Conservation (phyloP, 768 basidiomycete genomes). For the Pleurotus salmoneostramineus region DNA sequence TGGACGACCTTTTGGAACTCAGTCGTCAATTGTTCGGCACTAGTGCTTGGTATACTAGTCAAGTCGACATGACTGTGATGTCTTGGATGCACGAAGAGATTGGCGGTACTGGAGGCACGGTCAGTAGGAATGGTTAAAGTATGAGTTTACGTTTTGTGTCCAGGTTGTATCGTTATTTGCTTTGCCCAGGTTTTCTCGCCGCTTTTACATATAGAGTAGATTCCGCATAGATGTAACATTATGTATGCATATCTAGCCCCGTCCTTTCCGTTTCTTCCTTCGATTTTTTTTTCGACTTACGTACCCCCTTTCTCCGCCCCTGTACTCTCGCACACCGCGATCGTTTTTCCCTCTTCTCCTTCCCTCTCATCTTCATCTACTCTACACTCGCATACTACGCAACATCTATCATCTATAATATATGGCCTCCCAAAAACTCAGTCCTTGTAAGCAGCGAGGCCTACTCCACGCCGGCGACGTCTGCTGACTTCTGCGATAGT, state of each 20-base stretch:
- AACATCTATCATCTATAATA: background rate
- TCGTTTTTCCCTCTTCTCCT: too few species aligned
- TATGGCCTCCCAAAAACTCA: background rate
- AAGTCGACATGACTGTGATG: constrained; percentile 11
- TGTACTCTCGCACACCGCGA: background rate
- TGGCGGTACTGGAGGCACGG: constrained; percentile 6
- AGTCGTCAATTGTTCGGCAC: constrained; percentile 41
- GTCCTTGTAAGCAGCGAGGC: background rate
- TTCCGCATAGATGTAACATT: too few species aligned
- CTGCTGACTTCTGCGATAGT: background rate
- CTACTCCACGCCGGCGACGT: too few species aligned
- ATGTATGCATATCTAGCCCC: too few species aligned
- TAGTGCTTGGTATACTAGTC: constrained; percentile 32
- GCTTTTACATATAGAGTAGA: background rate
- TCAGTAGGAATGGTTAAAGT: background rate
- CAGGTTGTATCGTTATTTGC: background rate
- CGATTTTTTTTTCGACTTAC: too few species aligned
- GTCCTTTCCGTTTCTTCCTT: too few species aligned
- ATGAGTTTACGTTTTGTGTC: background rate
- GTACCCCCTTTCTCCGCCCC: background rate
- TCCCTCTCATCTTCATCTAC: background rate
- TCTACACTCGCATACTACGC: background rate
- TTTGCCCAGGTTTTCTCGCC: background rate
- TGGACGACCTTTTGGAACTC: constrained; percentile 36
- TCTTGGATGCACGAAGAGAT: constrained; percentile 11